These are phyloP conservation scores for Fusarium acutatum DNA, from an alignment of 2,329 filamentous ascomycete species.

Conservation along the genomic window DNA sequence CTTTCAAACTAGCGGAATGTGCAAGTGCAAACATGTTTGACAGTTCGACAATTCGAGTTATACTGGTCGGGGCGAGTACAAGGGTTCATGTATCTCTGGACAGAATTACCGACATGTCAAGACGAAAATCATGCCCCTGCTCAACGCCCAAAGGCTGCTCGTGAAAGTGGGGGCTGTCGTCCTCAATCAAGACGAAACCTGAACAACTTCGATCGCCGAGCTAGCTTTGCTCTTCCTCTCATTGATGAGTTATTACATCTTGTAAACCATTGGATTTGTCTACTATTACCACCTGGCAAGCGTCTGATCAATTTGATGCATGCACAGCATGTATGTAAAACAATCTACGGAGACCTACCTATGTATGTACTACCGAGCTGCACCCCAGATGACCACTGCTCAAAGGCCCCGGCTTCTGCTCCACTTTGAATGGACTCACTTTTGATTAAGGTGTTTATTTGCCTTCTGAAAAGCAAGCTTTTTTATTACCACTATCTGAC, in stretches of 20 bases:
- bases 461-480: conserved; percentile 17
- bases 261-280: not conserved
- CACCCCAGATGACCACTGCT: conserved; percentile 37
- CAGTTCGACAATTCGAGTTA: not conserved
- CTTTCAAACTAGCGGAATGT: not conserved
- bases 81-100: conserved; percentile 17
- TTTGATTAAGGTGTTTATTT: conserved; percentile 33
- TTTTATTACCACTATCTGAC: not conserved
- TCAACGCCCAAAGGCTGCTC: not conserved
- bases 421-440: conserved; percentile 32
- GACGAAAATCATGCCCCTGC: not conserved
- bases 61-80: conserved; percentile 7
- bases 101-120: conserved; percentile 15
- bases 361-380: conserved; percentile 22
- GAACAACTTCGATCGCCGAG: not conserved
- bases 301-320: not conserved
- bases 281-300: not conserved
- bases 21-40: conserved; percentile 3
- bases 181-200: conserved; percentile 1
- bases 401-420: conserved; percentile 12
- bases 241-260: not conserved
- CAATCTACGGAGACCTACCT: not conserved
- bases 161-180: not conserved
- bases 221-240: not conserved
- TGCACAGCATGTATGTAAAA: conserved; percentile 12